Percentiles rank a stretch among this genome's conserved stretches.
Conservation (phyloP, 2,329 filamentous ascomycete species). For the Volutella citrinella region DNA sequence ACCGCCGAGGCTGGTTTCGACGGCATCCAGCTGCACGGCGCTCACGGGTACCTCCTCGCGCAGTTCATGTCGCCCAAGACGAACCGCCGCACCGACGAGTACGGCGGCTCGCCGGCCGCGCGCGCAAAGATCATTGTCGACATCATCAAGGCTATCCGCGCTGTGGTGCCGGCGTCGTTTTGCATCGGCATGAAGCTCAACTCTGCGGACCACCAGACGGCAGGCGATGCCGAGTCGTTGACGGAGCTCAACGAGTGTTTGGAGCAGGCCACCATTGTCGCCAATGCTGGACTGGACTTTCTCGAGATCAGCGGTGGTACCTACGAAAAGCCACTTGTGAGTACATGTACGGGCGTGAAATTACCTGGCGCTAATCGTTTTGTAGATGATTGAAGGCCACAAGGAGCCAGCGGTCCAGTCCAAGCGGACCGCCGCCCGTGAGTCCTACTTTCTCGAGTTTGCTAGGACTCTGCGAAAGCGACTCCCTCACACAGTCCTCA, state of each 20-base stretch:
- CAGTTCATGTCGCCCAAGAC: slow-evolving; percentile 51
- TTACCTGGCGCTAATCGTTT: slow-evolving; percentile 7
- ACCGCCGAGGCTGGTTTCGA: slow-evolving; percentile 43
- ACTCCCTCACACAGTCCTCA: slow-evolving; percentile 43
- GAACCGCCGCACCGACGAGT: slow-evolving; percentile 52
- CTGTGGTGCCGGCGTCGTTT: slow-evolving; percentile 37
- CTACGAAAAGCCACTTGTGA: slow-evolving; percentile 51
- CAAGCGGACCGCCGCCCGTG: slow-evolving; percentile 48
- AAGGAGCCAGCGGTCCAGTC: slow-evolving; percentile 5
- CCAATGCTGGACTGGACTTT: slow-evolving; percentile 56
- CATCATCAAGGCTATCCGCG: slow-evolving; percentile 42
- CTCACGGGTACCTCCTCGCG: slow-evolving; percentile 56
- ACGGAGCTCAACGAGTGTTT: slow-evolving; percentile 49
- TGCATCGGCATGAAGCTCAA: slow-evolving; percentile 55
- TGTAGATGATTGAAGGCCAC: slow-evolving; percentile 33
- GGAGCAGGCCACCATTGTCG: slow-evolving; percentile 53
- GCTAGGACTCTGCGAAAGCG: slow-evolving; percentile 47
- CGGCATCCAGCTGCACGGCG: slow-evolving; percentile 44
- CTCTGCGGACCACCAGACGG: slow-evolving; percentile 52
- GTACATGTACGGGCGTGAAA: slow-evolving; percentile 10
- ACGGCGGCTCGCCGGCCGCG: slow-evolving; percentile 50
- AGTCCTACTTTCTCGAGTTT: slow-evolving; percentile 69
- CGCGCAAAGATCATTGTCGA: slow-evolving; percentile 50
- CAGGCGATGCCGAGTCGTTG: slow-evolving; percentile 10
- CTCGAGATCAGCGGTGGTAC: slow-evolving; percentile 65